Percentiles rank a stretch among this genome's conserved stretches.
These are phyloP conservation scores for Suhomyces anneliseae DNA, from an alignment of 1,139 yeast species.

Conservation along the genomic window DNA sequence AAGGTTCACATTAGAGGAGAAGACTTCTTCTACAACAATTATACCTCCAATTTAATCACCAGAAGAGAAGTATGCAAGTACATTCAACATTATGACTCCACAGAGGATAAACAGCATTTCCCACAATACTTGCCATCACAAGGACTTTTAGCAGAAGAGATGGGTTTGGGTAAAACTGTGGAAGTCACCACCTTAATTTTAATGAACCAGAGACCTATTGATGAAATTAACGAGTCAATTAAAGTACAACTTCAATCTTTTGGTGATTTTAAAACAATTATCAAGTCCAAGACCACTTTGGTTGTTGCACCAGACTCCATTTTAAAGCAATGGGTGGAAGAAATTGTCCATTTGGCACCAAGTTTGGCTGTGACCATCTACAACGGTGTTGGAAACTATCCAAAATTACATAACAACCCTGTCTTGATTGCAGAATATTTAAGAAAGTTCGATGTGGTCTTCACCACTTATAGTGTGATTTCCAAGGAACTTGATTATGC, in stretches of 20 bases:
- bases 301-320: slow-evolving; percentile 86
- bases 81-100: slow-evolving; percentile 22
- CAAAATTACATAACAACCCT: slow-evolving; percentile 43
- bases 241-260: slow-evolving; percentile 35
- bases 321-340: slow-evolving; percentile 80
- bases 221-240: slow-evolving; percentile 43
- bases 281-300: slow-evolving; percentile 66
- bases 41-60: slow-evolving; percentile 48
- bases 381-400: slow-evolving; percentile 55
- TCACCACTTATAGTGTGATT: slow-evolving; percentile 72
- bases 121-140: slow-evolving; percentile 45
- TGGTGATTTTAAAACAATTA: slow-evolving; percentile 44
- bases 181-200: slow-evolving; percentile 70
- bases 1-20: slow-evolving; percentile 21
- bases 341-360: slow-evolving; percentile 60
- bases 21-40: slow-evolving; percentile 48
- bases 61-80: slow-evolving; percentile 29
- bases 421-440: slow-evolving; percentile 48
- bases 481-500: slow-evolving; percentile 83
- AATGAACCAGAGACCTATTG: slow-evolving; percentile 52
- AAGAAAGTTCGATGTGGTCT: slow-evolving; percentile 68
- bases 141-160: slow-evolving; percentile 85
- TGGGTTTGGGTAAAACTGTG: slow-evolving; percentile 95
- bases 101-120: slow-evolving; percentile 11
- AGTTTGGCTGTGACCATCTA: slow-evolving; percentile 60